Evolutionary conservation across 805 yeast genomes (phyloP).

Genomic region (Lachancea cidri): DNA sequence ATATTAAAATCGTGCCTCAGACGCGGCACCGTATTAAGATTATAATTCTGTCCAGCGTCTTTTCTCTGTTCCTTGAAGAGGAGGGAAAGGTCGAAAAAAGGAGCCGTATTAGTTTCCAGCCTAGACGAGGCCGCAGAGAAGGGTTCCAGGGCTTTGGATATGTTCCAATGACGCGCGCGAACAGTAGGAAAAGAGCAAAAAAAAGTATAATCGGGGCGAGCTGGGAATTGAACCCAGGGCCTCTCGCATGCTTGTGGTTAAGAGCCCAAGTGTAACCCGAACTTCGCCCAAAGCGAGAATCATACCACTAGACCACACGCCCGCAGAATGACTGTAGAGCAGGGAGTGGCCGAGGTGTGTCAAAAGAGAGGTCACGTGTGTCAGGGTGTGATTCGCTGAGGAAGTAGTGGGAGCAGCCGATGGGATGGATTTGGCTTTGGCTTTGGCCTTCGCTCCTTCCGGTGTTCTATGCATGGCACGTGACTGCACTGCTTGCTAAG

Average conservation of each 20-base stretch:
- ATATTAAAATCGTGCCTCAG: not conserved
- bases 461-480: no score
- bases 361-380: not conserved
- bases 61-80: no score
- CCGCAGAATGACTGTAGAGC: not conserved
- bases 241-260: slow-evolving; percentile 40
- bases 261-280: slow-evolving; percentile 5
- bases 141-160: not conserved
- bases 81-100: no score
- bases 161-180: no score
- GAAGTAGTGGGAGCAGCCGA: no score
- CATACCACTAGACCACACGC: slow-evolving; percentile 45
- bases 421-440: no score
- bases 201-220: slow-evolving; percentile 23
- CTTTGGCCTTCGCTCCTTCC: no score
- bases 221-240: slow-evolving; percentile 58
- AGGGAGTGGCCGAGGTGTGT: not conserved
- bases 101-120: not conserved
- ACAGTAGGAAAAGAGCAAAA: no score
- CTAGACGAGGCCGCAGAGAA: not conserved
- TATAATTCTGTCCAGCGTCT: no score
- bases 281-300: slow-evolving; percentile 47
- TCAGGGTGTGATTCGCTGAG: not conserved
- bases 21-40: not conserved
- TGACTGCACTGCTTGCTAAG: no score